Base-by-base conservation (phyloP, 306 rosid genomes). In the Boehmeria nivea region DNA sequence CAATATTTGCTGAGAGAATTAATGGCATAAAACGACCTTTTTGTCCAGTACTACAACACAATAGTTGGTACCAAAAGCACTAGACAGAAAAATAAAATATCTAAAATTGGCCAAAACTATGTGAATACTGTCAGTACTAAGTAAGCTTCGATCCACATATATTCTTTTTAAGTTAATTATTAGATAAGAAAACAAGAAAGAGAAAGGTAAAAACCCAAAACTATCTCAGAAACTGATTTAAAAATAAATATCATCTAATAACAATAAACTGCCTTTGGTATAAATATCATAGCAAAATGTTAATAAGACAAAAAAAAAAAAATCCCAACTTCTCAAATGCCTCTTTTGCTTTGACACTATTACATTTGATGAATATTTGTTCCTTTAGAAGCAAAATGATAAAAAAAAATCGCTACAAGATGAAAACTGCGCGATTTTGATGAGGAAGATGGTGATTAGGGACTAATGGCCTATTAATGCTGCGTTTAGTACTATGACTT, bases 381-480 rank as follows among this genome's bases (percentile, higher is more conserved):
- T n/a, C n/a, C n/a, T n/a, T n/a, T n/a, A n/a, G n/a, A n/a, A n/a
- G n/a, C n/a, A n/a, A 25, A 21, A 48, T 51, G 27, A 26, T 13
- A 14, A 14, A 51, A 27, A 5, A 25, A 27, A 6, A 52, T 27
- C 9, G 19, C 55, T 45, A 60, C 20, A 42, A 46, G 45, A 46
- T 38, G 31, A 65, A 16, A 33, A 65, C 19, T 7, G 67, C 25
- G 4, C 9, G 33, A 45, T 60, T 69, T n/a, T n/a, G n/a, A n/a
- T n/a, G n/a, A 54, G 58, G 21, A 13, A 4, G 45, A 13, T 6
- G 45, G 18, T 23, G 58, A 27, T 36, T 54, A 20, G 69, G 37
- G 24, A 13, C 55, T 11, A 11, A 11, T 49, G 24, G 47, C 15
- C 46, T 53, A 2, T 69, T 16, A 12, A 18, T 56, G 54, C 0